These are phyloP conservation scores for Ceratobasidium sp. DNA, from an alignment of 1,284 basidiomycete genomes.

Conservation along the genomic window DNA sequence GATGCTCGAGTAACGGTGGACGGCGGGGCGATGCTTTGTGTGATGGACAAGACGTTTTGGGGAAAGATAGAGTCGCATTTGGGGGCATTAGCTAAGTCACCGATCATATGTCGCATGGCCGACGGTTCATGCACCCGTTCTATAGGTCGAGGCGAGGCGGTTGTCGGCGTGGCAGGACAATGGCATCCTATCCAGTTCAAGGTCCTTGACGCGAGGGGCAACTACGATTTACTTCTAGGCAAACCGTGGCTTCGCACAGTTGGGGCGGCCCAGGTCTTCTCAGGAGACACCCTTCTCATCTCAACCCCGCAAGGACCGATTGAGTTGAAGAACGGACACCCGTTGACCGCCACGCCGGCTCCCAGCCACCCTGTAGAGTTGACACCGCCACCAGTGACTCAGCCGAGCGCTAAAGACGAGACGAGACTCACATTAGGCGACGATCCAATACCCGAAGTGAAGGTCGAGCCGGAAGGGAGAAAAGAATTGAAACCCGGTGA, in stretches of 20 bases:
- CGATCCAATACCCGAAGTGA: too few species aligned
- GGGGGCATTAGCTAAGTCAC: not conserved
- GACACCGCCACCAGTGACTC: too few species aligned
- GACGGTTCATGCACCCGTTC: constrained; percentile 6
- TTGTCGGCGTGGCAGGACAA: not conserved
- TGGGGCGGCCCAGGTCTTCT: not conserved
- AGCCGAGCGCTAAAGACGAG: too few species aligned
- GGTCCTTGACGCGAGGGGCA: constrained; percentile 1
- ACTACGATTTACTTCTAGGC: constrained; percentile 3
- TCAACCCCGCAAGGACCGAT: not conserved
- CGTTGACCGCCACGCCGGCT: too few species aligned
- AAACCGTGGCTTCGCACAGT: constrained; percentile 5
- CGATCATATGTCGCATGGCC: constrained; percentile 16
- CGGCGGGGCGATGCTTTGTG: not conserved
- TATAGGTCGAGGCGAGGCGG: not conserved
- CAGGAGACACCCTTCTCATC: not conserved
- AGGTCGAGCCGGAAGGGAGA: too few species aligned
- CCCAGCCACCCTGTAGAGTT: too few species aligned
- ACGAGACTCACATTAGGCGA: not conserved
- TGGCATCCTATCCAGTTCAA: not conserved
- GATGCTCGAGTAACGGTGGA: constrained; percentile 4
- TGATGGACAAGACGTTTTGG: not conserved
- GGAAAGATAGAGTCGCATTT: not conserved
- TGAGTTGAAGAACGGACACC: not conserved
- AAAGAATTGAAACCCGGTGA: not conserved